phyloP scores from a whole-genome alignment of 108 stramenopile genomes.

The Cyclotella distinguenda region DNA sequence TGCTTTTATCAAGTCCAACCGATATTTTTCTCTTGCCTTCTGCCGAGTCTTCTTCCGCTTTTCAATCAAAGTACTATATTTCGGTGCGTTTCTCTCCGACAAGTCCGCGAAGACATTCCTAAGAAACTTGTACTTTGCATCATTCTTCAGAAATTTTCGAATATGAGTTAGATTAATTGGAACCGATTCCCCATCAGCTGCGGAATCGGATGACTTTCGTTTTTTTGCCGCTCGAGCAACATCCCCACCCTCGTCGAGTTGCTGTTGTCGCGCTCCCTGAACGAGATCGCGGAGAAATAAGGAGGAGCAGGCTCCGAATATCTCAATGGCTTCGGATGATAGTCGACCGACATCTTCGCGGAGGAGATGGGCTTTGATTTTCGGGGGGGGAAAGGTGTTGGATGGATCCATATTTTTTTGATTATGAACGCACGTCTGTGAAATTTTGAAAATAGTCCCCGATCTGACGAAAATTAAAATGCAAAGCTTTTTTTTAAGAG shows the following conservation, averaged over 20 bases:
- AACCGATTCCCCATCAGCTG: neutral
- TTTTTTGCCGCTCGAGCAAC: neutral
- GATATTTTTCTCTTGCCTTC: constrained; percentile 2
- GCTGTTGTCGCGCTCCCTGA: neutral
- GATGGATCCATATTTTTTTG: neutral
- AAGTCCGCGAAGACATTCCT: constrained; percentile 5
- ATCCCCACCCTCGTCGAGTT: neutral
- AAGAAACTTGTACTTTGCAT: too few relatives aligned
- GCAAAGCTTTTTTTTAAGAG: too few relatives aligned
- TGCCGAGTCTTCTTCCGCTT: too few relatives aligned
- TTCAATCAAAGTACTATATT: too few relatives aligned
- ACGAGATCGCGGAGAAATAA: constrained; percentile 24
- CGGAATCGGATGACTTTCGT: neutral
- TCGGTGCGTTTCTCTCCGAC: constrained; percentile 13
- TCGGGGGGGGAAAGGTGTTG: constrained; percentile 13
- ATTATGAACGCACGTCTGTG: too few relatives aligned
- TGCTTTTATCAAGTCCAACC: neutral
- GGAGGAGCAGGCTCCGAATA: constrained; percentile 21
- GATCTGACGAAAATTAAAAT: too few relatives aligned
- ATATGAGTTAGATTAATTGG: neutral
- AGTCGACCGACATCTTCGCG: constrained; percentile 20
- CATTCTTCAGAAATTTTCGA: neutral
- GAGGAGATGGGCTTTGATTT: constrained; percentile 31
- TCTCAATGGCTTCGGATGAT: constrained; percentile 21
- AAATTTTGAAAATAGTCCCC: too few relatives aligned